Evolutionary conservation across 768 basidiomycete species (phyloP).

Genomic region (Panaeolus cyanescens): DNA sequence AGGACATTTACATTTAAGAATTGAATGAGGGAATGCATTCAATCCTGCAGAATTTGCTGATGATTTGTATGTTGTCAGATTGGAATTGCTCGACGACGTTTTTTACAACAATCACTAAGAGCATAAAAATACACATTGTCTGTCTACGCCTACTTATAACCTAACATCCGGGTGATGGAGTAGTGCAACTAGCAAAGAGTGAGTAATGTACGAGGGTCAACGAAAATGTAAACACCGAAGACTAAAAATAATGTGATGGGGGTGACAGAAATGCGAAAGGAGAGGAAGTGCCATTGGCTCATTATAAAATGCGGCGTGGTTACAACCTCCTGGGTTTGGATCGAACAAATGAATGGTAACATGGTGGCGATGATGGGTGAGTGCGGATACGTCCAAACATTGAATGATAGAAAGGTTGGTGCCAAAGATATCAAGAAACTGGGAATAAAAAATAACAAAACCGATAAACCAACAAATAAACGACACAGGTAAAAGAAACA

Average conservation of each 20-base stretch:
- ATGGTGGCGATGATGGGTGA: conserved; percentile 18
- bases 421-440: conserved; percentile 15
- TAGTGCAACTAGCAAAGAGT: conserved; percentile 46
- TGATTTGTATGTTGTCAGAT: conserved; percentile 7
- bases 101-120: conserved; percentile 22
- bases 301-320: conserved; percentile 37
- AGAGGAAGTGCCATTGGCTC: conserved; percentile 33
- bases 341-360: conserved; percentile 26
- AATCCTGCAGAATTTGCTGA: no score
- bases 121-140: conserved; percentile 57
- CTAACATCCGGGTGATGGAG: conserved; percentile 45
- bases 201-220: conserved; percentile 36
- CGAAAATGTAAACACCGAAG: conserved; percentile 19
- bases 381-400: conserved; percentile 18
- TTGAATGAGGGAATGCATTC: no score
- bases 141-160: conserved; percentile 47
- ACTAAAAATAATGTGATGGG: conserved; percentile 26
- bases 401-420: conserved; percentile 17
- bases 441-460: conserved; percentile 20
- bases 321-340: conserved; percentile 45
- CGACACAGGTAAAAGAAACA: conserved; percentile 16
- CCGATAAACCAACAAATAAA: conserved; percentile 16
- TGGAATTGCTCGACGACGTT: conserved; percentile 6
- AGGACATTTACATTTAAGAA: not conserved
- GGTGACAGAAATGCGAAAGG: conserved; percentile 23